These are phyloP conservation scores for Globisporangium nodosum DNA, from an alignment of 352 stramenopile genomes.

Conservation along the genomic window DNA sequence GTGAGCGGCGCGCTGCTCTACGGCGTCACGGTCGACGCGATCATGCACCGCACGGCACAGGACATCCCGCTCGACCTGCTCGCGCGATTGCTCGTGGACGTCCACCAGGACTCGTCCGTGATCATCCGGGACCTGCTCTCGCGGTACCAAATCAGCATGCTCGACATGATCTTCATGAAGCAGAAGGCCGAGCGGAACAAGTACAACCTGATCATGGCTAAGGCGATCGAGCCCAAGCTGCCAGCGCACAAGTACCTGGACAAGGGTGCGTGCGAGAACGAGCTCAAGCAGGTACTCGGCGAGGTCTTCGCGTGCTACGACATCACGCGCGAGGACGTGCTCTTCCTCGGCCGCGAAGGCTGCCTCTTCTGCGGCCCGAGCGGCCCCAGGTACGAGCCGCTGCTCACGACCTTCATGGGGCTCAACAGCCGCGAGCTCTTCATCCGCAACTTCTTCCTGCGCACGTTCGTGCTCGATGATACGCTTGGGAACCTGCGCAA, in stretches of 20 bases:
- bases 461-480: constrained; percentile 94
- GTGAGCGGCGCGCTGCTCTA: constrained; percentile 75
- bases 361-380: constrained; percentile 93
- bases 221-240: constrained; percentile 94
- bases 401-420: constrained; percentile 94
- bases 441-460: constrained; percentile 96
- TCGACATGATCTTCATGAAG: constrained; percentile 95
- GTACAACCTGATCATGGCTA: constrained; percentile 96
- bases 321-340: constrained; percentile 93
- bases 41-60: constrained; percentile 95
- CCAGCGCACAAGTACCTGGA: constrained; percentile 96
- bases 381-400: constrained; percentile 92
- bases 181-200: constrained; percentile 94
- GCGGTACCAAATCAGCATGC: constrained; percentile 92
- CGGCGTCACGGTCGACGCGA: constrained; percentile 91
- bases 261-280: constrained; percentile 96
- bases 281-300: constrained; percentile 94
- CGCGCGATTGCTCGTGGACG: constrained; percentile 93
- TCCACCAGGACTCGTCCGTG: constrained; percentile 94
- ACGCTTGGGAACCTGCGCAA: constrained; percentile 86
- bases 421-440: constrained; percentile 98
- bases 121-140: constrained; percentile 96
- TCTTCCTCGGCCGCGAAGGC: constrained; percentile 94
- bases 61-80: constrained; percentile 96
- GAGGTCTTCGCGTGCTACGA: constrained; percentile 96